Evolutionary conservation across 352 stramenopile genomes (phyloP), one percentile per base, ranked within the genome.

Genomic region (Globisporangium nagaii): DNA sequence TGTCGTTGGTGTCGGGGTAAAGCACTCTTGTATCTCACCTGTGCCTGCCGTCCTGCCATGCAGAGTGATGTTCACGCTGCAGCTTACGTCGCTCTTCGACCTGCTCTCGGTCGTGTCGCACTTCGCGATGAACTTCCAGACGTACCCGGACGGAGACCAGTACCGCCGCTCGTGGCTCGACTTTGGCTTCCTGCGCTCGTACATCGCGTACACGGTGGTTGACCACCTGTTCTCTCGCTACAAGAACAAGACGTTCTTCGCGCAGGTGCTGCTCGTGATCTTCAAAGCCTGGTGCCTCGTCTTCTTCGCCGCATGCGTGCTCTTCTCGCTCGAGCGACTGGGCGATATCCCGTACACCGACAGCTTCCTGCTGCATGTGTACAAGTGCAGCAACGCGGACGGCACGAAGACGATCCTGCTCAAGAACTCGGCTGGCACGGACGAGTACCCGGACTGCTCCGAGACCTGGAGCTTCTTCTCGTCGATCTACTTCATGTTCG

Each of bases 401-500:
- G 70, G 78, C 30, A 75, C 56, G 9, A 60, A 72, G 25, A 69
- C 58, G 35, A 73, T 92, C 15, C 55, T 92, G 4, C 44, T 69
- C 42, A 77, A 74, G 27, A 88, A 78, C 30, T 76, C 56, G 17
- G 62, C 73, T 36, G 75, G 73, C 42, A 84, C 75, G 0, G 58
- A 58, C 4, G 67, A 69, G 32, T 88, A 75, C 31, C 58, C 74
- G 1, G 68, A 74, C 24, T 95, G 85, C 59, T 55, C 64, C 9
- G 85, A 95, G 62, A 88, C 81, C 1, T 93, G 84, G 85, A 91
- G 79, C 56, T 84, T 92, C 42, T 95, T 95, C 43, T 86, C 81
- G 43, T 88, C 83, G 32, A 88, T 95, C 42, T 95, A 95, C 62
- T 95, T 93, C 44, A 93, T 92, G 73, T 91, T 95, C 41, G 85